A percentile compares a stretch with the other conserved stretches of the same genome.
Conservation (phyloP, 805 yeast genomes). For the Candida morakotiae region DNA sequence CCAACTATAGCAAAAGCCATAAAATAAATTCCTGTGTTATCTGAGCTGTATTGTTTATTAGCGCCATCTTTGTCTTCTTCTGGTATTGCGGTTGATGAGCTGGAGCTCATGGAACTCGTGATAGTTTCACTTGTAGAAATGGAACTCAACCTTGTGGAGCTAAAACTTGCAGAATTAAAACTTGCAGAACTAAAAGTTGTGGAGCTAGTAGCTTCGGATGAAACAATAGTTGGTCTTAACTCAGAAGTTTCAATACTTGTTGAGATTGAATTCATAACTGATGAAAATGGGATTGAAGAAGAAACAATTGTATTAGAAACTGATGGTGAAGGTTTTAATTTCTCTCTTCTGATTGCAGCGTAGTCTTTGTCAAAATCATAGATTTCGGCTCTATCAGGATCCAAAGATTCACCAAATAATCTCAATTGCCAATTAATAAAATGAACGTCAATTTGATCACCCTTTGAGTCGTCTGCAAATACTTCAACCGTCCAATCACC, state of each 20-base stretch:
- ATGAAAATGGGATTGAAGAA: conserved; percentile 4
- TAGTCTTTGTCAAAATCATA: conserved; percentile 51
- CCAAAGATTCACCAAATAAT: conserved; percentile 76
- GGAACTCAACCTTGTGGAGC: not conserved
- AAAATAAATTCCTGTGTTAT: conserved; percentile 59
- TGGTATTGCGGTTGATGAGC: conserved; percentile 5
- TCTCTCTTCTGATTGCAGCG: conserved; percentile 30
- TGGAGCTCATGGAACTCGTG: conserved; percentile 3
- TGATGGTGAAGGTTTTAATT: conserved; percentile 2
- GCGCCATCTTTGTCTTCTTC: conserved; percentile 30
- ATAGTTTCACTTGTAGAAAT: not conserved
- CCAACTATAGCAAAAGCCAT: conserved; percentile 58
- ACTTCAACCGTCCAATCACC: conserved; percentile 85
- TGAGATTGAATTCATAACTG: conserved; percentile 1
- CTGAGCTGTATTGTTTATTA: conserved; percentile 29
- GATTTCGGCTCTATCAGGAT: conserved; percentile 56
- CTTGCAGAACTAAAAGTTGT: not conserved
- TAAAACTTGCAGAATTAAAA: not conserved
- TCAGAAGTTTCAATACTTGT: conserved; percentile 3
- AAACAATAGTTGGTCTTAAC: conserved; percentile 3
- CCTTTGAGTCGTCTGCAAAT: conserved; percentile 30
- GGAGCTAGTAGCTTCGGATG: conserved; percentile 3
- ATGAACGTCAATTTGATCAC: conserved; percentile 26
- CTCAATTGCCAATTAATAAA: conserved; percentile 72
- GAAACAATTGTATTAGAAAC: conserved; percentile 4